Percentiles rank a stretch among this genome's conserved stretches.
These are phyloP conservation scores for Kokia cookei DNA, from an alignment of 441 rosid genomes.

Conservation along the genomic window DNA sequence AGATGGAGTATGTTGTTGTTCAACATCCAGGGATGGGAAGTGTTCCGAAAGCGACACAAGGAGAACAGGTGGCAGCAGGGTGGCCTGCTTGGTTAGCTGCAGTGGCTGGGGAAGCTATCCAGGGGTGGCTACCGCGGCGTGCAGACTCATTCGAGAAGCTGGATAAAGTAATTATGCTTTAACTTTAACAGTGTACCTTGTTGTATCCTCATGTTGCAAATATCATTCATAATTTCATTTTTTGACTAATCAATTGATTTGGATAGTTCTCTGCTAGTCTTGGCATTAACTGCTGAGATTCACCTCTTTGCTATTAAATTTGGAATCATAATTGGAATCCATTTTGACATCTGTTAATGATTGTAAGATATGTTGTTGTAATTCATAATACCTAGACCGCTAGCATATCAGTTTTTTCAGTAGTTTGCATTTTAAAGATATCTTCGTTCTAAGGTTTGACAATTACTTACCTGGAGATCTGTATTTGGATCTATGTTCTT, in stretches of 20 bases:
- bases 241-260: neutral
- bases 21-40: slow-evolving; percentile 64
- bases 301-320: neutral
- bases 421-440: neutral
- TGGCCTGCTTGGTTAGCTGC: slow-evolving; percentile 98
- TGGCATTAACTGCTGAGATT: neutral
- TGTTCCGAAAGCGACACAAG: slow-evolving; percentile 64
- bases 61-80: slow-evolving; percentile 90
- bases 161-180: slow-evolving; percentile 61
- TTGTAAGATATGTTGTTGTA: neutral
- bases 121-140: slow-evolving; percentile 91
- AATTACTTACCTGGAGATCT: neutral
- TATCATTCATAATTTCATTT: no score
- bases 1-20: slow-evolving; percentile 43
- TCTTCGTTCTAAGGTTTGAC: neutral
- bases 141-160: slow-evolving; percentile 96
- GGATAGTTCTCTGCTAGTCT: neutral
- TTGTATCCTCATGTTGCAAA: neutral
- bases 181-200: neutral
- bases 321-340: neutral
- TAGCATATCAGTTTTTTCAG: neutral
- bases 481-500: neutral
- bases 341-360: neutral
- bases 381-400: neutral
- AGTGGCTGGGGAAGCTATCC: slow-evolving; percentile 95